These are phyloP conservation scores for Botrytis fragariae DNA, from an alignment of 2,329 filamentous ascomycete species.

Conservation along the genomic window DNA sequence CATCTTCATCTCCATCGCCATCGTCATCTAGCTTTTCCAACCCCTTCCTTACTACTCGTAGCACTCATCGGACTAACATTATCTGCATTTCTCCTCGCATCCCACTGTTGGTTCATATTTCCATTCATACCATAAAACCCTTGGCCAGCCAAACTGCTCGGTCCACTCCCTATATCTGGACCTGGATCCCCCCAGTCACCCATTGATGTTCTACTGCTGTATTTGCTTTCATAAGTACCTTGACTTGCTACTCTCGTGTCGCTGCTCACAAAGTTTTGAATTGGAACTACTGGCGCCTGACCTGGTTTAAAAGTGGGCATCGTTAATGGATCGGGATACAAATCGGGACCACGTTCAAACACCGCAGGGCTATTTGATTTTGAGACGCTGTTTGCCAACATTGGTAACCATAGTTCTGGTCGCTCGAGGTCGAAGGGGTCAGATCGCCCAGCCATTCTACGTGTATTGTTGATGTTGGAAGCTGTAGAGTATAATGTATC, in stretches of 20 bases:
- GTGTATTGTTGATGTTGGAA: constrained; percentile 41
- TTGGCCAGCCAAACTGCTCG: neutral
- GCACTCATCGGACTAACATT: constrained; percentile 28
- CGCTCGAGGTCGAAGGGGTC: constrained; percentile 65
- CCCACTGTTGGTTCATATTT: constrained; percentile 20
- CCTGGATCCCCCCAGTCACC: constrained; percentile 53
- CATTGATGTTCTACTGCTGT: constrained; percentile 31
- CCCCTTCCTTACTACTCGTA: constrained; percentile 27
- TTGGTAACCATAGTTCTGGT: constrained; percentile 44
- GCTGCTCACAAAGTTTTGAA: constrained; percentile 1
- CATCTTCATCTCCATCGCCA: neutral
- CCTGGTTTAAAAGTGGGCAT: neutral
- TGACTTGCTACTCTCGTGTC: constrained; percentile 13
- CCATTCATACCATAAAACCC: constrained; percentile 18
- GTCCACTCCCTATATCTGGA: constrained; percentile 47
- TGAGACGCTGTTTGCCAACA: constrained; percentile 17
- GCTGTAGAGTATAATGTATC: constrained; percentile 43
- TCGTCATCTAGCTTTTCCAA: constrained; percentile 32
- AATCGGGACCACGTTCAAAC: neutral
- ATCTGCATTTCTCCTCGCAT: constrained; percentile 20
- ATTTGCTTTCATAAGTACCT: constrained; percentile 31
- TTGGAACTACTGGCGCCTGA: neutral
- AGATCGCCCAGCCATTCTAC: constrained; percentile 57
- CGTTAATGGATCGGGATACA: constrained; percentile 12
- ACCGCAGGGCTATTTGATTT: constrained; percentile 11